phyloP scores from a whole-genome alignment of 352 stramenopile species.

The Globisporangium nunn region DNA sequence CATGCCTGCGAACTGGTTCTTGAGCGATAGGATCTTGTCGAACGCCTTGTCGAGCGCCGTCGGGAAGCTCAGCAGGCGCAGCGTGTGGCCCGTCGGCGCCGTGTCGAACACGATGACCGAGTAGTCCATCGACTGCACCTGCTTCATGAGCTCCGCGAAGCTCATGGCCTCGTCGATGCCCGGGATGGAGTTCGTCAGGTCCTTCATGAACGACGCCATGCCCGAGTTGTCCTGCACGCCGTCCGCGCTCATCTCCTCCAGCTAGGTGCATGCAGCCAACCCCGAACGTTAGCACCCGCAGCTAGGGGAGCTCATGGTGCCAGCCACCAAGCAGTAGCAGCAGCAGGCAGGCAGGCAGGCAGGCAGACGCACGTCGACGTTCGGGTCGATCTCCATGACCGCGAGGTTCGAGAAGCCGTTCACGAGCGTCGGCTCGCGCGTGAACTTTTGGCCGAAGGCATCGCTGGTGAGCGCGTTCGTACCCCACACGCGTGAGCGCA shows the following conservation, averaged over 20 bases:
- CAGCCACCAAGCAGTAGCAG: not conserved
- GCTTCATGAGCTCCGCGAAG: constrained; percentile 99
- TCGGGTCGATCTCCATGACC: constrained; percentile 98
- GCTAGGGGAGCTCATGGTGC: not conserved
- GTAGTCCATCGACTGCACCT: constrained; percentile 97
- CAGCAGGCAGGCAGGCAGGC: not conserved
- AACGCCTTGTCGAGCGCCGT: constrained; percentile 98
- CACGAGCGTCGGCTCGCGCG: constrained; percentile 94
- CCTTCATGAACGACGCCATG: constrained; percentile 93
- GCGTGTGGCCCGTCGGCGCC: constrained; percentile 95
- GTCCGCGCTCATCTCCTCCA: constrained; percentile 79
- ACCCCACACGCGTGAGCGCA: not conserved
- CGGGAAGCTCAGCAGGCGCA: constrained; percentile 95
- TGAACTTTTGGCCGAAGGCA: constrained; percentile 99
- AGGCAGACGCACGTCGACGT: constrained; percentile 54
- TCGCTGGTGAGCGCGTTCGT: constrained; percentile 56
- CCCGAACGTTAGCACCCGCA: not conserved
- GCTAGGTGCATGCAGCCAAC: constrained; percentile 18
- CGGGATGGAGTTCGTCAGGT: constrained; percentile 96
- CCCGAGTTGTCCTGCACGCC: constrained; percentile 82
- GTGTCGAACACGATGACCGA: constrained; percentile 98
- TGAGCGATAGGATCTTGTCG: constrained; percentile 97
- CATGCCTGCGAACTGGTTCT: constrained; percentile 87
- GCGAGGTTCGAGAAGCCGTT: constrained; percentile 97
- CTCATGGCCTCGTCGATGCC: constrained; percentile 99